Base-by-base conservation (phyloP, 306 rosid species). In the Begonia masoniana region DNA sequence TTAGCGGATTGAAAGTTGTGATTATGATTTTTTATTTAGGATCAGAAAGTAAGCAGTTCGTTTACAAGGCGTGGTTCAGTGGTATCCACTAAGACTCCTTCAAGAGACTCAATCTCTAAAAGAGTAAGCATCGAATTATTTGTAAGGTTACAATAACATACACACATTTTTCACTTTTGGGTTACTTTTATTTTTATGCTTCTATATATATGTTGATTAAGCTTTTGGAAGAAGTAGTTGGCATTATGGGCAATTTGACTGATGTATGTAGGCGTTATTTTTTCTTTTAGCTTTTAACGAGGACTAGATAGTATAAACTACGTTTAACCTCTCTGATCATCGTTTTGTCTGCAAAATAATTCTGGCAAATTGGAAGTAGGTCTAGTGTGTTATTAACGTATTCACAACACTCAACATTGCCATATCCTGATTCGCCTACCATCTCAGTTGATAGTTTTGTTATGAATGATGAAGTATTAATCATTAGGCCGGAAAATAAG, bases 81-180 rank as follows among this genome's bases (percentile, higher is more conserved):
- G 71, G 68, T 82, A 64, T 86, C 83, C 78, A 92, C 99, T 42
- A 86, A 92, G 74, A 79, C 95, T 35, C 99, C 99, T 10, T 70
- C 94, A 24, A 81, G 94, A 76, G 93, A 83, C 60, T 76, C 85
- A 1, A 62, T 81, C 52, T 65, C 70, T 36, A 79, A 49, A 77
- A 86, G 69, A 69, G 96, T 86, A 71, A 63, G 70, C 50, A 54
- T 23, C 52, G 16, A 41, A 15, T 11, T 16, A 1, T 16, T 23
- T 43, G 2, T 6, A 9, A 53, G 24, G 15, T 60, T 60, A 47
- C 47, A 17, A 15, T 10, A 45, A 1, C 2, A 45, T 31, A 31
- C 39, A 31, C 9, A 31, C n/a, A 10, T 10, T n/a, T 45, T 45
- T 45, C 49, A 45, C 15, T 10, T n/a, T 10, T 14, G 5, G 15